Evolutionary conservation across 805 yeast genomes (phyloP).

Genomic region (Lipomyces yamadae): DNA sequence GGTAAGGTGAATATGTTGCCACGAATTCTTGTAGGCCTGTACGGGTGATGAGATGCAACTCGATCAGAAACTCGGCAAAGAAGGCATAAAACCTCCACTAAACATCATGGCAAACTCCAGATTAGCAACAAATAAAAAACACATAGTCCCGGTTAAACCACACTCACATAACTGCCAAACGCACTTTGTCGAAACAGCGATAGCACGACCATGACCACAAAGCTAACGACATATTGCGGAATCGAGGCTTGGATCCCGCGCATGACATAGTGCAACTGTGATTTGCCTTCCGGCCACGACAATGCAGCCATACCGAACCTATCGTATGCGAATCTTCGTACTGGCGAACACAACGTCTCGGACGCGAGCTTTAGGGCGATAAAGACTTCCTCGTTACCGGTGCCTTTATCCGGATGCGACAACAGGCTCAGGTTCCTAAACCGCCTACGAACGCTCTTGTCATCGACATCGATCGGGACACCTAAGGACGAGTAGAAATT

Average conservation of each 20-base stretch:
- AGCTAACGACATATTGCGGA: slow-evolving; percentile 32
- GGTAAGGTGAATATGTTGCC: slow-evolving; percentile 27
- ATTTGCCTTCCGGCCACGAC: slow-evolving; percentile 46
- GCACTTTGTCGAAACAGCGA: slow-evolving; percentile 34
- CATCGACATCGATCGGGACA: slow-evolving; percentile 35
- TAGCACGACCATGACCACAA: slow-evolving; percentile 30
- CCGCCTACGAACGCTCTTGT: slow-evolving; percentile 33
- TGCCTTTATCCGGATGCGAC: slow-evolving; percentile 47
- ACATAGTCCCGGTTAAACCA: not conserved
- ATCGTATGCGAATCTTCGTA: slow-evolving; percentile 81
- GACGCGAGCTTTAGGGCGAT: slow-evolving; percentile 73
- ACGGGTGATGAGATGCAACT: slow-evolving; percentile 39
- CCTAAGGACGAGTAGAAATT: slow-evolving; percentile 39
- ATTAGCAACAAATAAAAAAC: not conserved
- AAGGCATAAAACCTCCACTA: slow-evolving; percentile 41
- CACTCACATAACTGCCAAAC: slow-evolving; percentile 31
- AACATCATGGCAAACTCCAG: not conserved
- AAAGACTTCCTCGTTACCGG: slow-evolving; percentile 36
- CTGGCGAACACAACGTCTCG: slow-evolving; percentile 74
- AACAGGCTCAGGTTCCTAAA: slow-evolving; percentile 40
- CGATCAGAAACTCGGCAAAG: slow-evolving; percentile 34
- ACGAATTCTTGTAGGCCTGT: slow-evolving; percentile 25
- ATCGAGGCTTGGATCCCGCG: slow-evolving; percentile 19
- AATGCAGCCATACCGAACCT: slow-evolving; percentile 84
- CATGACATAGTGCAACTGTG: slow-evolving; percentile 18